phyloP scores from a whole-genome alignment of 2,329 filamentous ascomycete genomes.

The Xylariaceae sp. region DNA sequence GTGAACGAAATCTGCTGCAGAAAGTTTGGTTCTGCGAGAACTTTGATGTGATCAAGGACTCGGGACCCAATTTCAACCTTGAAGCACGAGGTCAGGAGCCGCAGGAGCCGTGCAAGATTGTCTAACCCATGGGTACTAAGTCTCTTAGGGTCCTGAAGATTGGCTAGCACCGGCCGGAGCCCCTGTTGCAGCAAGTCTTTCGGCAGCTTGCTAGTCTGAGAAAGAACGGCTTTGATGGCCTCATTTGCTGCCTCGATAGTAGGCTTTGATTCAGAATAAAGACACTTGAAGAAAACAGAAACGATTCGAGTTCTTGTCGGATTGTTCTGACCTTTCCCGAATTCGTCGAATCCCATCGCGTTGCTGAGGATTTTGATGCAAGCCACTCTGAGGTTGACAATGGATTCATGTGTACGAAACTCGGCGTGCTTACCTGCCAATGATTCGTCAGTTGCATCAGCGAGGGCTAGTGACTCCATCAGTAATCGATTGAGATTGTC shows the following conservation, averaged over 20 bases:
- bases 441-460: constrained; percentile 91
- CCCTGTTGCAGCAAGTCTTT: constrained; percentile 95
- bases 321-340: constrained; percentile 70
- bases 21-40: constrained; percentile 74
- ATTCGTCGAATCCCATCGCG: constrained; percentile 90
- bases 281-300: constrained; percentile 93
- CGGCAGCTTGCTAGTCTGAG: constrained; percentile 84
- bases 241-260: constrained; percentile 93
- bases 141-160: constrained; percentile 88
- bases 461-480: constrained; percentile 88
- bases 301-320: constrained; percentile 70
- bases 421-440: constrained; percentile 90
- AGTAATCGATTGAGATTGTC: constrained; percentile 85
- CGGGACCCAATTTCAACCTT: constrained; percentile 96
- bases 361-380: constrained; percentile 91
- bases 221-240: constrained; percentile 81
- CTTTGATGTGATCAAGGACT: constrained; percentile 89
- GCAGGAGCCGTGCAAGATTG: constrained; percentile 82
- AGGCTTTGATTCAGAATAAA: constrained; percentile 88
- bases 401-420: constrained; percentile 91
- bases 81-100: constrained; percentile 94
- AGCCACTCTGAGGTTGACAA: constrained; percentile 85
- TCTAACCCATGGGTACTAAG: constrained; percentile 86
- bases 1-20: constrained; percentile 92
- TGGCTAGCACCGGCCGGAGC: constrained; percentile 90